Base-by-base conservation (phyloP, 441 rosid genomes). In the Geranium incanum region DNA sequence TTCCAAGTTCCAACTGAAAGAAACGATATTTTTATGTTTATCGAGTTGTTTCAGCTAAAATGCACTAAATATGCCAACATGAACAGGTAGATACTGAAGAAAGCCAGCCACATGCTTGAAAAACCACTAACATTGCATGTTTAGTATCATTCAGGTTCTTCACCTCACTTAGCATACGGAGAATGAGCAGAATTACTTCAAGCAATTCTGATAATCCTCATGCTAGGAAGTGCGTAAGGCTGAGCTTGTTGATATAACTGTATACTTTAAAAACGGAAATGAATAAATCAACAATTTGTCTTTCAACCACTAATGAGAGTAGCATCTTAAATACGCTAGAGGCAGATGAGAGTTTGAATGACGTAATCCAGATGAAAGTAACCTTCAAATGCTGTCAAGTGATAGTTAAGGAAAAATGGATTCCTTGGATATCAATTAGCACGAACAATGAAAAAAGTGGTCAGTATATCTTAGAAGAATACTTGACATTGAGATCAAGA, bases 371-470 rank as follows among this genome's bases (percentile, higher is more conserved):
- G 59, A 50, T 11, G 59, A n/a, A n/a, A 50, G 13, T 11, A 50
- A 11, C 15, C 59, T 1, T 4, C 59, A 50, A 50, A 3, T 50
- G 59, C 15, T 50, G 16, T 50, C 59, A 50, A 50, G 13, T 11
- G 59, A n/a, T 13, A 11, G 0, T n/a, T 50, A 11, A 50, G 16
- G 43, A 38, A 11, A 50, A 13, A 3, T 50, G 59, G 23, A 48
- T 62, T 64, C 37, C 39, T 74, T 48, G 59, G 55, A 48, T 41
- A 73, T 28, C 45, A 45, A 45, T 71, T 45, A 55, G 71, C 52
- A 45, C 0, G 1, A 55, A 23, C 33, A 23, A 23, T 68, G 18
- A 68, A 75, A 39, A n/a, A 70, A 74, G 68, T 70, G 59, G 39
- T 70, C 36, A 28, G 59, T 16, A 60, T 65, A 66, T 73, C 73